Conservation (phyloP, 768 basidiomycete species). For the Ramaria sp. region DNA sequence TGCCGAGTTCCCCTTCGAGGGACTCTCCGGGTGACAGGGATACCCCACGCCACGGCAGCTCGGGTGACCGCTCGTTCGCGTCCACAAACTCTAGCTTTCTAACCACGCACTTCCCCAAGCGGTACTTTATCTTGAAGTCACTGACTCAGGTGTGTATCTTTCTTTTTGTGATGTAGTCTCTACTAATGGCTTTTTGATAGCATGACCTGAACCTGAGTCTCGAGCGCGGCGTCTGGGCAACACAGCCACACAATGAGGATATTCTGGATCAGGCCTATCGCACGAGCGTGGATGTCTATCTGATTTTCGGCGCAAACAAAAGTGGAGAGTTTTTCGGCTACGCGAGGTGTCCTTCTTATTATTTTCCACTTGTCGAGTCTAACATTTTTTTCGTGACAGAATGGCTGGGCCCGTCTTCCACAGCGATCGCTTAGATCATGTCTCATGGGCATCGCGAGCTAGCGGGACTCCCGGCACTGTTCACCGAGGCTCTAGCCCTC, state of each 20-base stretch:
- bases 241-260: constrained; percentile 86
- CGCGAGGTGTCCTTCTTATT: constrained; percentile 42
- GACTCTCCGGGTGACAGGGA: constrained; percentile 5
- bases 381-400: constrained; percentile 24
- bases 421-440: constrained; percentile 28
- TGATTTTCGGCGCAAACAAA: constrained; percentile 90
- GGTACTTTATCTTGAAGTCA: constrained; percentile 92
- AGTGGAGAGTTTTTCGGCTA: constrained; percentile 94
- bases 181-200: constrained; percentile 26
- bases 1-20: constrained; percentile 9
- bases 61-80: constrained; percentile 45
- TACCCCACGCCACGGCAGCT: constrained; percentile 36
- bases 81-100: constrained; percentile 83
- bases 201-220: constrained; percentile 73
- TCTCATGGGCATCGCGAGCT: constrained; percentile 48
- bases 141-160: constrained; percentile 51
- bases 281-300: constrained; percentile 78
- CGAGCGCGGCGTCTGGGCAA: constrained; percentile 76
- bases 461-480: constrained; percentile 11
- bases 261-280: constrained; percentile 88
- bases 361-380: neutral
- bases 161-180: neutral
- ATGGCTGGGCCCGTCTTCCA: constrained; percentile 59
- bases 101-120: constrained; percentile 62
- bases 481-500: constrained; percentile 13